phyloP scores from a whole-genome alignment of 352 stramenopile genomes.

The Phytophthora syringae region DNA sequence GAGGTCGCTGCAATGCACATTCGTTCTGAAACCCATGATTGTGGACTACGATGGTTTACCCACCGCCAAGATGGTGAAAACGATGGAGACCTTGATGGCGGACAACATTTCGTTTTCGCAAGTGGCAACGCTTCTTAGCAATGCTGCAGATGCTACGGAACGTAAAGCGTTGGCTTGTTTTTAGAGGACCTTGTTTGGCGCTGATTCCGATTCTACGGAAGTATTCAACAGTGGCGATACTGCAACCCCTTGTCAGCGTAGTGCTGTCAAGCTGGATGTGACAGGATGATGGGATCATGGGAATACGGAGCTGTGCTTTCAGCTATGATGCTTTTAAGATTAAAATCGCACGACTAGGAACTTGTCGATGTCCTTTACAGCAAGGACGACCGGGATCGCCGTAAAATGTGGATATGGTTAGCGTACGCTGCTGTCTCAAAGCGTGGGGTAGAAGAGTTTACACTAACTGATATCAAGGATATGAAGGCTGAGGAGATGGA shows the following conservation, averaged over 20 bases:
- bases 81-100: background rate
- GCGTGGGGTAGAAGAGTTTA: background rate
- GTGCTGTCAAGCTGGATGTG: background rate
- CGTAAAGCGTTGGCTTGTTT: background rate
- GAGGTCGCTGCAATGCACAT: slow-evolving; percentile 1
- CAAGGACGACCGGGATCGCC: background rate
- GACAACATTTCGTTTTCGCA: background rate
- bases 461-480: background rate
- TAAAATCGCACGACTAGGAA: background rate
- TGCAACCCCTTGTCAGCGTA: background rate
- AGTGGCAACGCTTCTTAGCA: background rate
- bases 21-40: slow-evolving; percentile 4
- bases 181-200: background rate
- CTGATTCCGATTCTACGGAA: background rate
- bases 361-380: background rate
- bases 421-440: too few relatives aligned
- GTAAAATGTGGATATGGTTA: background rate
- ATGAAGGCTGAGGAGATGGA: too few relatives aligned
- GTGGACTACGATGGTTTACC: background rate
- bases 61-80: background rate
- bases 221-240: background rate
- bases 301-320: background rate
- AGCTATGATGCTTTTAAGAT: background rate
- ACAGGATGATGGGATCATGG: background rate
- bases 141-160: background rate